Evolutionary conservation across 805 yeast genomes (phyloP), one percentile per base, ranked within the genome.

Genomic region (Ascoidea tarda): DNA sequence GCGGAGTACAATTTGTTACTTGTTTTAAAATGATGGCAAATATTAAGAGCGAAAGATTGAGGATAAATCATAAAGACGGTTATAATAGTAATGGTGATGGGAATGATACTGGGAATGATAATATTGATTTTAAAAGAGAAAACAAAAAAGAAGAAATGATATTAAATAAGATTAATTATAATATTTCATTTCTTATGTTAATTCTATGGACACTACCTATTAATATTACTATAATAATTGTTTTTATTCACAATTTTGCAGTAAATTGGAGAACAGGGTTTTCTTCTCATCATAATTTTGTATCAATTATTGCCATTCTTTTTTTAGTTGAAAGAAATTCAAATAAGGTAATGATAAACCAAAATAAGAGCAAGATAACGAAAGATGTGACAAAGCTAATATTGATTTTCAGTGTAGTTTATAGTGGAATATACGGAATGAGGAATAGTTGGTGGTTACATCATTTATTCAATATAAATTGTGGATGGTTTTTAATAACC

Each of bases 401-500:
- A 12, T 59, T 83, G 48, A 61, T 62, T 0, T 85, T 84, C 63
- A 69, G 80, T 56, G 72, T 78, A 1, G 62, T 77, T 46, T 88
- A 85, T 66, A 69, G 84, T 47, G 64, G 85, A 52, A 60, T 87
- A 6, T 87, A 81, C 66, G 96, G 96, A 1, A 73, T 84, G 5
- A 76, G 90, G 61, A 85, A 87, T 60, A 73, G 91, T n/a, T 90
- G 78, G 65, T 87, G 90, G 86, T 68, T 89, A 49, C 93, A 89
- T 60, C 85, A 86, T 62, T 65, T 88, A 51, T 75, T 84, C 52
- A 88, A 88, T 63, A 63, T 83, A 16, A 66, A 82, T 52, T 74
- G 81, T 63, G 75, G 82, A 48, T 71, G 82, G 75, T 58, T 78
- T 21, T 62, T 74, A 16, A 51, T 63, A 45, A 48, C 60, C 12